Evolutionary conservation across 2,329 filamentous ascomycete species (phyloP).

Genomic region (Neodidymelliopsis sp.): DNA sequence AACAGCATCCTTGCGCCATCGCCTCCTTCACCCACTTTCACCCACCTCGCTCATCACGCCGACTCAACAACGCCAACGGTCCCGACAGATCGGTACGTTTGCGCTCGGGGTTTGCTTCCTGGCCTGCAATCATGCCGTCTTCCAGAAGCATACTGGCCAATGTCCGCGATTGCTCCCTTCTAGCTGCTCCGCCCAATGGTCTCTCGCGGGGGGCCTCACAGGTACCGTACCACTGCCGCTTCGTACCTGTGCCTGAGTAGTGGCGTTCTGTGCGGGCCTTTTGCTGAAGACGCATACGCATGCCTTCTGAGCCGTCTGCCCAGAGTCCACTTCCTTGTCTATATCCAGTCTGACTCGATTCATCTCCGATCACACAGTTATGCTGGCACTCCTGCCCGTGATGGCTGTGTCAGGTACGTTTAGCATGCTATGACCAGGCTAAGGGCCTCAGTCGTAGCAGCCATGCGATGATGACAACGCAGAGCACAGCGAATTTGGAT

Average conservation of each 20-base stretch:
- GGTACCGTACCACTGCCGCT: conserved; percentile 7
- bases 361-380: conserved; percentile 12
- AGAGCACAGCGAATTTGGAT: neutral
- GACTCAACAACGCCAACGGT: conserved; percentile 13
- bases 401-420: conserved; percentile 15
- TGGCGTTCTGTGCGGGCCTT: conserved; percentile 1
- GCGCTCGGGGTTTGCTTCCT: conserved; percentile 2
- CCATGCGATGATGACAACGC: conserved; percentile 1
- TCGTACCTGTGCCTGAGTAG: conserved; percentile 13
- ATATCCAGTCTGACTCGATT: conserved; percentile 6
- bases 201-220: conserved; percentile 10
- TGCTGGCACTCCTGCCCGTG: conserved; percentile 10
- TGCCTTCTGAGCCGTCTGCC: conserved; percentile 4
- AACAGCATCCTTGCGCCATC: conserved; percentile 12
- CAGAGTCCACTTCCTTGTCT: conserved; percentile 4
- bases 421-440: neutral
- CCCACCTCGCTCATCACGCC: conserved; percentile 2
- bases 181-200: conserved; percentile 8
- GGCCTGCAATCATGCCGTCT: conserved; percentile 7
- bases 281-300: conserved; percentile 1
- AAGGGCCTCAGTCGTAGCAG: neutral
- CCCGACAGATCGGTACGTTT: conserved; percentile 11
- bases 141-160: conserved; percentile 14
- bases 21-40: conserved; percentile 11
- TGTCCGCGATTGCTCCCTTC: neutral